Base-by-base conservation (phyloP, 2,329 filamentous ascomycete genomes). In the Metarhizium brunneum region DNA sequence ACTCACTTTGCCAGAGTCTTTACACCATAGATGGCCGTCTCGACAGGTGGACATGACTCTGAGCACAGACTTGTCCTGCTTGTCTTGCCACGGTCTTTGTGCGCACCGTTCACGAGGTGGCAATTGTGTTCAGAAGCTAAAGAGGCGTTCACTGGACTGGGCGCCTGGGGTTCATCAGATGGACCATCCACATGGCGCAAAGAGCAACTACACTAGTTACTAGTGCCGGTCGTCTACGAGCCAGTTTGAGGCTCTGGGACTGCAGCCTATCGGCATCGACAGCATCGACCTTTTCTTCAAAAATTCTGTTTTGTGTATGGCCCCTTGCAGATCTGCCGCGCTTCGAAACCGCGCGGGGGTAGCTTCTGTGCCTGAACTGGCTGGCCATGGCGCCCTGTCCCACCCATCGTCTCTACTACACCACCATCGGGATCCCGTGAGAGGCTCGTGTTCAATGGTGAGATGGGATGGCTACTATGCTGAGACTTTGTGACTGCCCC, bases 241-340 rank as follows among this genome's bases (percentile, higher is more conserved):
- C 47, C 18, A 50, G 47, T 36, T 50, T 42, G 53, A 47, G 47
- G 30, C 42, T 48, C 42, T 52, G 54, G 52, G 52, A 52, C 54
- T 13, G 14, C 42, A 25, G 48, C 38, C 53, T 13, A 50, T 45
- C 7, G 6, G 14, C n/a, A 30, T 16, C 47, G 25, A 29, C 36
- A 50, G 13, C 35, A 29, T 38, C 50, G 13, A n/a, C 38, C 38
- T 16, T 40, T 16, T 11, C 50, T 30, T 43, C 38, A 45, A 42
- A 18, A 16, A 18, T 1, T 11, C 29, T 25, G 8, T 35, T 40
- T 40, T 40, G 38, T 14, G 14, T 16, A 5, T 35, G 40, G n/a
- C 52, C 52, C 52, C 54, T 20, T 29, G 32, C 48, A 29, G 35
- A 51, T 40, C 48, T 32, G 20, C 30, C 47, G 14, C n/a, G 32